Conservation (phyloP, 176 grass and related monocot species). For the Oryza coarctata region DNA sequence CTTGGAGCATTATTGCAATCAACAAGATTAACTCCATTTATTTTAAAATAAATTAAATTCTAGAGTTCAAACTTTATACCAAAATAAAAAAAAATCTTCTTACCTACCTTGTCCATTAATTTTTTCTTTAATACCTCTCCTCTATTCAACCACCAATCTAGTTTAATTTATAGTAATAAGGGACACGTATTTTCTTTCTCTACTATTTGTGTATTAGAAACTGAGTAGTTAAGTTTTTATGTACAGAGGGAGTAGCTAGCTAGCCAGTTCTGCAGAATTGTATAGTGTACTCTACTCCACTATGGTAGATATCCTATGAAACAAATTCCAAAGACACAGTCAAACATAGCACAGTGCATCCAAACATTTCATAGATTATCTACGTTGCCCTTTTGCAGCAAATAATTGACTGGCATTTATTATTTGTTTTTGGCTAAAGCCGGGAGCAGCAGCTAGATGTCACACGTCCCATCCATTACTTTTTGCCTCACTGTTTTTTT, state of each 20-base stretch:
- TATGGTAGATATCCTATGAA: not conserved
- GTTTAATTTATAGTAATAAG: no score
- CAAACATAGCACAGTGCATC: not conserved
- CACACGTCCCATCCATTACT: conserved; percentile 23
- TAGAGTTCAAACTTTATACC: no score
- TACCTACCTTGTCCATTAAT: no score
- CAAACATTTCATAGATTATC: not conserved
- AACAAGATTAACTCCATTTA: no score
- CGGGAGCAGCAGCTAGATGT: not conserved
- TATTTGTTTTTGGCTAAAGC: not conserved
- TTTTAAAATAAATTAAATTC: no score
- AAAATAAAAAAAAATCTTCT: no score
- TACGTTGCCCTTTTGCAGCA: not conserved
- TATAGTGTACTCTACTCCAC: conserved; percentile 33
- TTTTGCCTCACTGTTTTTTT: not conserved
- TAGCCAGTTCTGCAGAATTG: not conserved
- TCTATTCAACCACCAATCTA: no score
- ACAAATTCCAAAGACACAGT: conserved; percentile 25
- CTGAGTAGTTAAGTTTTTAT: no score
- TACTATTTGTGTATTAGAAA: no score
- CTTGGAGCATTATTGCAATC: not conserved
- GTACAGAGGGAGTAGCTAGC: no score
- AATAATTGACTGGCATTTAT: conserved; percentile 17
- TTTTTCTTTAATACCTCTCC: no score
- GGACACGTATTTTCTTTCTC: no score